Percentiles rank a stretch among this genome's conserved stretches.
These are phyloP conservation scores for Aspergillus incahuasiensis DNA, from an alignment of 495 filamentous ascomycete genomes.

Conservation along the genomic window DNA sequence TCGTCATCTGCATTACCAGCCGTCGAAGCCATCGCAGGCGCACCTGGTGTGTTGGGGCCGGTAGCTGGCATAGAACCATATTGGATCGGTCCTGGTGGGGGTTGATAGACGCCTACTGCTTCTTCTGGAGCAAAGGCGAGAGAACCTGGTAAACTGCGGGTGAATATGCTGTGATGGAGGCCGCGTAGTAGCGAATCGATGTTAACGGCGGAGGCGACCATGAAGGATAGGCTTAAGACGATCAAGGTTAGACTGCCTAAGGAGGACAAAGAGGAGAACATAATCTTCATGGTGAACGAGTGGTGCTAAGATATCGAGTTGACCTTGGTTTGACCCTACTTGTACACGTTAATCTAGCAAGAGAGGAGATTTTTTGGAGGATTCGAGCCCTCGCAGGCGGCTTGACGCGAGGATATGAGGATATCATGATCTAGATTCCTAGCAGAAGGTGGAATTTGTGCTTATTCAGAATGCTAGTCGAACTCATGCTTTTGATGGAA, in stretches of 20 bases:
- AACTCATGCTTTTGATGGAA: not conserved
- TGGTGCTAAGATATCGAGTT: not conserved
- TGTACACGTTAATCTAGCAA: not conserved
- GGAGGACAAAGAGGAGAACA: not conserved
- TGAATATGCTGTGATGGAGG: constrained; percentile 4
- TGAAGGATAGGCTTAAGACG: constrained; percentile 5
- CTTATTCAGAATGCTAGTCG: not conserved
- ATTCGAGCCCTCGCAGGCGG: not conserved
- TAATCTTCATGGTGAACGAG: constrained; percentile 9
- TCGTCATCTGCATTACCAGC: not conserved
- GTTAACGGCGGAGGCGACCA: constrained; percentile 8
- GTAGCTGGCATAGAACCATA: not conserved
- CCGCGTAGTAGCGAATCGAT: constrained; percentile 2
- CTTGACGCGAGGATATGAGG: not conserved
- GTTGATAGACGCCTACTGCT: constrained; percentile 19
- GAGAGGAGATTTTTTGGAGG: not conserved
- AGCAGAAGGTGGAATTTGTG: not conserved
- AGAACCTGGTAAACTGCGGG: constrained; percentile 18
- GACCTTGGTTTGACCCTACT: not conserved
- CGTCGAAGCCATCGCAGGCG: not conserved
- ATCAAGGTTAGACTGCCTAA: constrained; percentile 4
- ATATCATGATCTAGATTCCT: not conserved
- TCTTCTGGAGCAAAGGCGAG: constrained; percentile 18
- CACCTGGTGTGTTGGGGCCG: not conserved
- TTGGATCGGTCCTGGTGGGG: constrained; percentile 12